Evolutionary conservation across 352 stramenopile species (phyloP).

Genomic region (Phytophthora pisi): DNA sequence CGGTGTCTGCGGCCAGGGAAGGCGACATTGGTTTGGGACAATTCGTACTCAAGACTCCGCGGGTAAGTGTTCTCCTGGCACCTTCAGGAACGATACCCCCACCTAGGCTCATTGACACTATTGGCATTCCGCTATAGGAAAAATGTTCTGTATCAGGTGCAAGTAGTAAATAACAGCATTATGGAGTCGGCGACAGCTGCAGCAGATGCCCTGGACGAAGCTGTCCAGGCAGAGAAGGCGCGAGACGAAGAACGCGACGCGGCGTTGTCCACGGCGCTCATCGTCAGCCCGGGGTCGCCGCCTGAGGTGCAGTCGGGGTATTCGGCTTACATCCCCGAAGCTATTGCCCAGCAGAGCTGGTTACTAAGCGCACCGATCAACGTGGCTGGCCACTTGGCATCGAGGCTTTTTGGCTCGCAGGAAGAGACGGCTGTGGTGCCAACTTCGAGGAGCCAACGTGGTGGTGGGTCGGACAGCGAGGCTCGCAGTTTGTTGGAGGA

Average conservation of each 20-base stretch:
- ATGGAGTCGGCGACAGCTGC: slow-evolving; percentile 76
- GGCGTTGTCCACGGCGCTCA: slow-evolving; percentile 43
- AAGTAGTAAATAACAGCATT: slow-evolving; percentile 68
- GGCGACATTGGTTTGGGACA: slow-evolving; percentile 78
- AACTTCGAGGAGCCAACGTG: slow-evolving; percentile 25
- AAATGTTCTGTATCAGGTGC: slow-evolving; percentile 76
- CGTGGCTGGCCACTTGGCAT: slow-evolving; percentile 63
- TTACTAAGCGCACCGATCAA: slow-evolving; percentile 69
- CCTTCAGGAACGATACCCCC: background rate
- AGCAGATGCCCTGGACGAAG: slow-evolving; percentile 76
- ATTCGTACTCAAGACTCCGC: slow-evolving; percentile 79
- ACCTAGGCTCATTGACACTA: background rate
- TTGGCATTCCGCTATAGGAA: slow-evolving; percentile 44
- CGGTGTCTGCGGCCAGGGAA: slow-evolving; percentile 59
- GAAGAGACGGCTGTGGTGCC: slow-evolving; percentile 33
- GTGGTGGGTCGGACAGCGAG: slow-evolving; percentile 35
- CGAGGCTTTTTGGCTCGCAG: slow-evolving; percentile 72
- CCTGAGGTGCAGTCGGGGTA: slow-evolving; percentile 28
- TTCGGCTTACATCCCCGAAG: slow-evolving; percentile 50
- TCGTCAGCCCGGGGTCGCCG: slow-evolving; percentile 36
- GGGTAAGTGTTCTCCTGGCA: slow-evolving; percentile 38
- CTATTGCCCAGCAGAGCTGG: slow-evolving; percentile 65
- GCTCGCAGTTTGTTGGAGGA: slow-evolving; percentile 82
- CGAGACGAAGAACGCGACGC: slow-evolving; percentile 45
- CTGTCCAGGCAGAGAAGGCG: slow-evolving; percentile 51